Evolutionary conservation across 2,329 filamentous ascomycete species (phyloP).

Genomic region (Parastagonospora avenae): DNA sequence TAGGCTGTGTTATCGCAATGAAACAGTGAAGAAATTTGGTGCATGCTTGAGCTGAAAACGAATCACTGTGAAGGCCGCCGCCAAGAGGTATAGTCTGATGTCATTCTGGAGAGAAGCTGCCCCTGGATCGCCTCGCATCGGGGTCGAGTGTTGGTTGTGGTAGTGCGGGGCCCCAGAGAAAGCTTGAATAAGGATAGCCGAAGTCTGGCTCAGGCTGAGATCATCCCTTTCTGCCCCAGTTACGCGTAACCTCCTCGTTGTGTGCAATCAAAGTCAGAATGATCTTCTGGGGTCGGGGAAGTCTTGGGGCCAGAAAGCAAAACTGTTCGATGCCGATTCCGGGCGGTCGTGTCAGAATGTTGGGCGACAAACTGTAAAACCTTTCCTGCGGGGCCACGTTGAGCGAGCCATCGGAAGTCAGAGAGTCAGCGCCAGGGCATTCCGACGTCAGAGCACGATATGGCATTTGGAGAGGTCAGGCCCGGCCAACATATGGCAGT

Average conservation of each 20-base stretch:
- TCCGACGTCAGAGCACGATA: slow-evolving; percentile 11
- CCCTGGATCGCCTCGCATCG: slow-evolving; percentile 22
- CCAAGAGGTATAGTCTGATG: slow-evolving; percentile 7
- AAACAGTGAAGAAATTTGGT: no score
- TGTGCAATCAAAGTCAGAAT: slow-evolving; percentile 15
- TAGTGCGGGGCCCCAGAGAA: slow-evolving; percentile 33
- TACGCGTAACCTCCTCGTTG: slow-evolving; percentile 17
- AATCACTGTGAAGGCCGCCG: not conserved
- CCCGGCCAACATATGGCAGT: slow-evolving; percentile 4
- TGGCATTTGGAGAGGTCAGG: not conserved
- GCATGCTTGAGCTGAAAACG: no score
- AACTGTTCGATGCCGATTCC: not conserved
- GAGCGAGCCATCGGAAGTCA: slow-evolving; percentile 10
- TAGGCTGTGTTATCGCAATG: not conserved
- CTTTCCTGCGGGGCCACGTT: slow-evolving; percentile 16
- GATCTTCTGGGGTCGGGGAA: slow-evolving; percentile 5
- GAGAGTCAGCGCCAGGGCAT: slow-evolving; percentile 6
- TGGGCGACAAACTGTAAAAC: slow-evolving; percentile 15
- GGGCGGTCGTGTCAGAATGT: slow-evolving; percentile 13
- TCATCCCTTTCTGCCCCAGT: not conserved
- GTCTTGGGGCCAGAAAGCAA: slow-evolving; percentile 1
- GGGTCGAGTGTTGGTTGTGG: slow-evolving; percentile 16
- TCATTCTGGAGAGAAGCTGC: slow-evolving; percentile 10
- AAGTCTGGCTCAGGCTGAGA: slow-evolving; percentile 12
- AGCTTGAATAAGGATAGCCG: slow-evolving; percentile 23